These are phyloP conservation scores for Dioscorea dumetorum DNA, from an alignment of 106 monocot species.

Conservation along the genomic window DNA sequence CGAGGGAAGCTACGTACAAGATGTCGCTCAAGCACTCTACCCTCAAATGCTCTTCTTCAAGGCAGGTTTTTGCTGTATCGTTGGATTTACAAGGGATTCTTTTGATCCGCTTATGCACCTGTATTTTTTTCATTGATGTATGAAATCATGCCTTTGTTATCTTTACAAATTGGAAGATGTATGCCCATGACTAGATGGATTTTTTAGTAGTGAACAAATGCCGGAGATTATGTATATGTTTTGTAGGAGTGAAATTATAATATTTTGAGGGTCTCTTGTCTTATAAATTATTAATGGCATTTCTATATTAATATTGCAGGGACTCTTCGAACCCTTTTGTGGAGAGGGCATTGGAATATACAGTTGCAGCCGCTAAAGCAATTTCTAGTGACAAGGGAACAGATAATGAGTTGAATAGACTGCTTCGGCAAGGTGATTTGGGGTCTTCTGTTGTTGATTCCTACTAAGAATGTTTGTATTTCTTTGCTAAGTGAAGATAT, in stretches of 20 bases:
- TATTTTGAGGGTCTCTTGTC: no score
- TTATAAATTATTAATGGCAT: background rate
- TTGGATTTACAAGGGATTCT: no score
- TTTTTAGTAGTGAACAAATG: no score
- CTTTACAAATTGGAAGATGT: no score
- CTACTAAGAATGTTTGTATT: background rate
- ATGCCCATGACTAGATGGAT: no score
- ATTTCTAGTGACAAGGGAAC: conserved; percentile 33
- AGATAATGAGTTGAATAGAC: conserved; percentile 48
- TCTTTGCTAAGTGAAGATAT: no score
- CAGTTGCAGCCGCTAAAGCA: conserved; percentile 64
- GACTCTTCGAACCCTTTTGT: conserved; percentile 81
- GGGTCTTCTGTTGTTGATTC: background rate
- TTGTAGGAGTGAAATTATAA: no score
- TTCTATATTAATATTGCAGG: conserved; percentile 40
- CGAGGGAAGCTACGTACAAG: conserved; percentile 76
- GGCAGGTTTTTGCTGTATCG: conserved; percentile 36
- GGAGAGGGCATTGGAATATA: conserved; percentile 88
- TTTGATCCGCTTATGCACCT: no score
- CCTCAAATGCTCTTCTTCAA: conserved; percentile 64
- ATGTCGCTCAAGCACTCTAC: conserved; percentile 69
- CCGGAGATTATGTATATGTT: no score
- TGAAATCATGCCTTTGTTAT: no score
- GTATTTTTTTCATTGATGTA: no score
- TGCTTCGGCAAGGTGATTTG: conserved; percentile 70